Evolutionary conservation across 1,284 basidiomycete species (phyloP).

Genomic region (Apiotrichum mycotoxinovorans): DNA sequence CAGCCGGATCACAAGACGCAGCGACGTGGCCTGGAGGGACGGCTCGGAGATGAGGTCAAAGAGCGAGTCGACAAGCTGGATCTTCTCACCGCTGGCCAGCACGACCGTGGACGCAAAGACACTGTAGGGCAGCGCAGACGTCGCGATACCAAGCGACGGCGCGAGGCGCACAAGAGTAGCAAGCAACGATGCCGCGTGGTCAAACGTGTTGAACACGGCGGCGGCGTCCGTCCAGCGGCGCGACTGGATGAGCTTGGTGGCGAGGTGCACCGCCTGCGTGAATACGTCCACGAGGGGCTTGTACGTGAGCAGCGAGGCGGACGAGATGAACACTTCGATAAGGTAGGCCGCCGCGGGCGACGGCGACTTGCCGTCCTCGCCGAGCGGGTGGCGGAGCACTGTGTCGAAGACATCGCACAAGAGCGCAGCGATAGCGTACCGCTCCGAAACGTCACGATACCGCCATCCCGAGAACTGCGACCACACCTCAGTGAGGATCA

Average conservation of each 20-base stretch:
- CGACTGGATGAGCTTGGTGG: constrained; percentile 22
- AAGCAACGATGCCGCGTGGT: constrained; percentile 29
- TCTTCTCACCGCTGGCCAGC: constrained; percentile 19
- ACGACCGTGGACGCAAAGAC: constrained; percentile 27
- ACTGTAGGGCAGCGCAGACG: constrained; percentile 28
- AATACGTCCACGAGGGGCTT: constrained; percentile 40
- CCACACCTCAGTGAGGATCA: constrained; percentile 38
- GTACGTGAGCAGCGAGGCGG: constrained; percentile 37
- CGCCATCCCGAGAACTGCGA: constrained; percentile 38
- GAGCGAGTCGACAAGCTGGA: constrained; percentile 36
- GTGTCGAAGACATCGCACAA: constrained; percentile 31
- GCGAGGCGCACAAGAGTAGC: constrained; percentile 31
- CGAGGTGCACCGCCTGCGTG: constrained; percentile 28
- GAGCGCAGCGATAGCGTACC: constrained; percentile 32
- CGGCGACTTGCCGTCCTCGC: constrained; percentile 19
- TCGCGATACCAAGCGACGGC: constrained; percentile 17
- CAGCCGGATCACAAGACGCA: constrained; percentile 25
- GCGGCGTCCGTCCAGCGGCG: constrained; percentile 29
- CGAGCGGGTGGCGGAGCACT: constrained; percentile 33
- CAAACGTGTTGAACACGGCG: constrained; percentile 29
- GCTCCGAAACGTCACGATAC: constrained; percentile 32
- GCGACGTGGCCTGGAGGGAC: constrained; percentile 21
- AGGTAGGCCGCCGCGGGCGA: constrained; percentile 28
- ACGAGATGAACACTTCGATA: constrained; percentile 35
- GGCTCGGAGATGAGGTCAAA: constrained; percentile 32